Conservation (phyloP, 164 flowering plant genomes). For the Annona cherimola region DNA sequence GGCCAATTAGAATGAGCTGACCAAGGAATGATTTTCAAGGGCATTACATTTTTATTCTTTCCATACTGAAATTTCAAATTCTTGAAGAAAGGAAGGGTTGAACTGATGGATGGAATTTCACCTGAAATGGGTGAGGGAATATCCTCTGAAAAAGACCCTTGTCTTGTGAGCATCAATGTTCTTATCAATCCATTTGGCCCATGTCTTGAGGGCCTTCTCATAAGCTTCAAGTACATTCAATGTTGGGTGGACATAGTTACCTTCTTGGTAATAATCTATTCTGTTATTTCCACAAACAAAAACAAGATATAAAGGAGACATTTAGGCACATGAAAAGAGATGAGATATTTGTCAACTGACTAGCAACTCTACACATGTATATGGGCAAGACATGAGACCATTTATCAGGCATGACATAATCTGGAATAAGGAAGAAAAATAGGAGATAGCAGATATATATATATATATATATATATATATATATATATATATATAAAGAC, state of each 20-base stretch:
- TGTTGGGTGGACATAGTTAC: constrained; percentile 55
- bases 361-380: neutral
- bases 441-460: neutral
- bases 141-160: constrained; percentile 75
- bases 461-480: no score
- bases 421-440: neutral
- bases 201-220: constrained; percentile 63
- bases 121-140: constrained; percentile 82
- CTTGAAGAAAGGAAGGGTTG: neutral
- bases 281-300: constrained; percentile 25
- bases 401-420: neutral
- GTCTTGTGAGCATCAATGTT: constrained; percentile 48
- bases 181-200: constrained; percentile 78
- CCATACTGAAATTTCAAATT: neutral
- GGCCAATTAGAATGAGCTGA: neutral
- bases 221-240: constrained; percentile 64
- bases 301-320: neutral
- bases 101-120: constrained; percentile 12
- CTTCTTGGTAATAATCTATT: constrained; percentile 87
- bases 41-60: neutral
- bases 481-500: neutral
- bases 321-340: neutral
- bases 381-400: neutral
- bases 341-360: neutral
- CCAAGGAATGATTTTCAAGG: neutral